Evolutionary conservation across 805 yeast genomes (phyloP), one percentile per base, ranked within the genome.

Genomic region (Myxozyma neotropica): DNA sequence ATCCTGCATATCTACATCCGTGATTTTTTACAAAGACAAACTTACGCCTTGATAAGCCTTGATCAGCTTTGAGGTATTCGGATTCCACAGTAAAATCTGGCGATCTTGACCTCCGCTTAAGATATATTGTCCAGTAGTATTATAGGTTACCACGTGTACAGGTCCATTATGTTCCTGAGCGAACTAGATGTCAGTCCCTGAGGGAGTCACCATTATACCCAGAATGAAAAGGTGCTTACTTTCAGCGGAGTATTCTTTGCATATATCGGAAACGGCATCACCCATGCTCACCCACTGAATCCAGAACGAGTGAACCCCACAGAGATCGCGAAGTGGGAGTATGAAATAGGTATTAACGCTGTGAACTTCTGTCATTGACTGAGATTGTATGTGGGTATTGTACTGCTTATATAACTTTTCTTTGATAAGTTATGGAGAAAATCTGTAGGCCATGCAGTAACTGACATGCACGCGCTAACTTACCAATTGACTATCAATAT

Each of bases 61-160:
- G 33, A 71, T 63, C 31, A 61, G 53, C 19, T 48, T 44, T 4
- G 64, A 65, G 12, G 68, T 42, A 15, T 48, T 42, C n/a, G 70
- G 59, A 57, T 70, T 71, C 72, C 72, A 70, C 13, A 71, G 64
- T 19, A 56, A 31, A 15, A 71, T 60, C 29, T 48, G 46, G 15
- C 67, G 56, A 44, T 71, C 74, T 50, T 69, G 70, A 4, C 74
- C 74, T 3, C 74, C 74, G 15, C 71, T 65, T 3, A 71, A 54
- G 12, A 68, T 29, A 46, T 71, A 70, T 15, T 57, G 64, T 4
- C 72, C 73, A 7, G 67, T 65, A 4, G 67, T 49, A 55, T 68
- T 69, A 44, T 64, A 70, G 23, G 48, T 44, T 31, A 70, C 63
- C 17, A 68, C 70, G 55, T 70, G 72, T 7, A 71, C 64, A 4